Evolutionary conservation across 2,329 filamentous ascomycete species (phyloP).

Genomic region (Colletotrichum theobromicola): DNA sequence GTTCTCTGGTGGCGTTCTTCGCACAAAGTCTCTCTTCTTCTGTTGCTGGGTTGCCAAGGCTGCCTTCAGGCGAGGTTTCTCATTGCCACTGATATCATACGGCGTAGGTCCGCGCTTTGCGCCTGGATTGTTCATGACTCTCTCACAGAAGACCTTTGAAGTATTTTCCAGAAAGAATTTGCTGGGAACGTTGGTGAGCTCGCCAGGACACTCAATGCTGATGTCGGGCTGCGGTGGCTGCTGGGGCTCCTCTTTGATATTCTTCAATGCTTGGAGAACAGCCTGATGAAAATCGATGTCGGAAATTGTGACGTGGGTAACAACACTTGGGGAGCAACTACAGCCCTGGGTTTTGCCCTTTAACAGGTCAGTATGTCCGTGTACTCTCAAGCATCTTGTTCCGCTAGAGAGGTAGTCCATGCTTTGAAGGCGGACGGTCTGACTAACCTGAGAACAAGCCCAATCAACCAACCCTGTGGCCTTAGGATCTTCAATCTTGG

Average conservation of each 20-base stretch:
- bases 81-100: background rate
- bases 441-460: background rate
- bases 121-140: background rate
- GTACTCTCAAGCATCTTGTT: no score
- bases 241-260: background rate
- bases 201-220: background rate
- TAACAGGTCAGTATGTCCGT: background rate
- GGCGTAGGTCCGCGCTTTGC: background rate
- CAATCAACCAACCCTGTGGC: background rate
- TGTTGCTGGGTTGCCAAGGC: background rate
- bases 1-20: background rate
- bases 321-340: background rate
- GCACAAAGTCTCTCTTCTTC: background rate
- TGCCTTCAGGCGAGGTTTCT: background rate
- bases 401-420: no score
- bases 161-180: background rate
- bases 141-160: background rate
- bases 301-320: background rate
- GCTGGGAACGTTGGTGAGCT: background rate
- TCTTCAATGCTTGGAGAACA: background rate
- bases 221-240: background rate
- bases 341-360: background rate
- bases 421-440: no score
- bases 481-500: accelerated
- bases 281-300: background rate